A percentile compares a stretch with the other conserved stretches of the same genome.
Conservation (phyloP, 345 rosid genomes). For the Eucalyptus melliodora region DNA sequence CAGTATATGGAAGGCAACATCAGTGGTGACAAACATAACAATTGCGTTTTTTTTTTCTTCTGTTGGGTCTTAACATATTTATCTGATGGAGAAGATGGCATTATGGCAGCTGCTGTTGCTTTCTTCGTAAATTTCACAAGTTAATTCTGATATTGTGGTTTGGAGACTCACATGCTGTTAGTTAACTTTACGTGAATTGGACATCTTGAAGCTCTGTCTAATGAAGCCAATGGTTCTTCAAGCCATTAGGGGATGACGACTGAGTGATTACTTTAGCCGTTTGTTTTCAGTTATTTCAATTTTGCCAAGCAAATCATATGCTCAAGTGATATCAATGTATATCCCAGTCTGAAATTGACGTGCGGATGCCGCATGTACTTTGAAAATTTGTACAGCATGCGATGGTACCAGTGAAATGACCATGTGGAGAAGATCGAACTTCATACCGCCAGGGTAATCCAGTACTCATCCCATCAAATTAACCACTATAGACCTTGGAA, state of each 20-base stretch:
- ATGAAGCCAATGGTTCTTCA: not conserved
- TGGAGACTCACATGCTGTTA: not conserved
- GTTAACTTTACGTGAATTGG: not conserved
- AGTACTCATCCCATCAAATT: not conserved
- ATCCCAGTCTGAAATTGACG: not conserved
- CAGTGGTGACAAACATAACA: not conserved
- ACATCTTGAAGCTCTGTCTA: not conserved
- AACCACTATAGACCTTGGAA: not conserved
- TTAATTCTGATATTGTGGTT: not conserved
- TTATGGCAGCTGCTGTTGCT: not conserved
- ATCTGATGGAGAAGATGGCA: not conserved
- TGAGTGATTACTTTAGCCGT: not conserved
- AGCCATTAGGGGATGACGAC: not conserved
- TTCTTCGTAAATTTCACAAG: not conserved
- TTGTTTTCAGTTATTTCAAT: not conserved
- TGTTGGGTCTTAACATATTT: not conserved
- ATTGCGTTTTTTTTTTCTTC: not conserved
- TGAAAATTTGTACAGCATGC: not conserved
- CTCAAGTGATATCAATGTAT: not conserved
- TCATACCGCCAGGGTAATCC: not conserved
- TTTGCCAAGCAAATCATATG: not conserved
- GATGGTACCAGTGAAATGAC: not conserved
- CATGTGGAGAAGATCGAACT: not conserved
- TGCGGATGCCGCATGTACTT: not conserved
- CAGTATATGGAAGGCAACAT: not conserved